Evolutionary conservation across 768 basidiomycete species (phyloP).

Genomic region (Pholiota conissans): DNA sequence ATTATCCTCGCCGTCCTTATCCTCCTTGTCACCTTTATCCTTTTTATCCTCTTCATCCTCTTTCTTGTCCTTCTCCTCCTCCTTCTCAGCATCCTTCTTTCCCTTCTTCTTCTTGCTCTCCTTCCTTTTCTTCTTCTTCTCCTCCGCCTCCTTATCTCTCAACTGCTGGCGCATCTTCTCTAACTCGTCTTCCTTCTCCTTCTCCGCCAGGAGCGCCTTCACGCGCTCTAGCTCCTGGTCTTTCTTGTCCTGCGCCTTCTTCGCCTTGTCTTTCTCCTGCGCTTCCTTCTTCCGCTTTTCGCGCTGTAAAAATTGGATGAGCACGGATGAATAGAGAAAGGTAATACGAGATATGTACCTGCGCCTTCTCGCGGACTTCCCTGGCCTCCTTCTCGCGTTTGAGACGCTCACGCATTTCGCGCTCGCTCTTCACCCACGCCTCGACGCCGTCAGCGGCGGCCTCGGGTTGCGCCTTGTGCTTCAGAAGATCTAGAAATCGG

Average conservation of each 20-base stretch:
- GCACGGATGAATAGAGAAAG: background rate
- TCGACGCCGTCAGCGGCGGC: conserved; percentile 65
- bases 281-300: conserved; percentile 56
- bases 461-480: conserved; percentile 83
- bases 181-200: conserved; percentile 49
- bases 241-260: conserved; percentile 66
- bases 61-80: conserved; percentile 54
- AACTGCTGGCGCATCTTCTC: conserved; percentile 41
- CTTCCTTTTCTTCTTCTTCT: conserved; percentile 31
- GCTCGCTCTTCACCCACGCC: conserved; percentile 75
- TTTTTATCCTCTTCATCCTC: conserved; percentile 33
- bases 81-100: conserved; percentile 4
- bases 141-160: conserved; percentile 43
- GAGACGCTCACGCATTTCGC: conserved; percentile 72
- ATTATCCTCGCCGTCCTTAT: conserved; percentile 28
- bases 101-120: conserved; percentile 29
- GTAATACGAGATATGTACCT: conserved; percentile 45
- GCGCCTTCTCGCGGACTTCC: conserved; percentile 64
- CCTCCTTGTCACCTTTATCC: conserved; percentile 22
- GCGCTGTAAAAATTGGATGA: conserved; percentile 26
- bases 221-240: conserved; percentile 57
- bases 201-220: conserved; percentile 49
- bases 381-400: conserved; percentile 73
- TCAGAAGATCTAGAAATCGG: conserved; percentile 61
- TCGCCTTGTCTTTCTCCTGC: conserved; percentile 56